Conservation (phyloP, 2,329 filamentous ascomycete species). For the Sclerotinia borealis region DNA sequence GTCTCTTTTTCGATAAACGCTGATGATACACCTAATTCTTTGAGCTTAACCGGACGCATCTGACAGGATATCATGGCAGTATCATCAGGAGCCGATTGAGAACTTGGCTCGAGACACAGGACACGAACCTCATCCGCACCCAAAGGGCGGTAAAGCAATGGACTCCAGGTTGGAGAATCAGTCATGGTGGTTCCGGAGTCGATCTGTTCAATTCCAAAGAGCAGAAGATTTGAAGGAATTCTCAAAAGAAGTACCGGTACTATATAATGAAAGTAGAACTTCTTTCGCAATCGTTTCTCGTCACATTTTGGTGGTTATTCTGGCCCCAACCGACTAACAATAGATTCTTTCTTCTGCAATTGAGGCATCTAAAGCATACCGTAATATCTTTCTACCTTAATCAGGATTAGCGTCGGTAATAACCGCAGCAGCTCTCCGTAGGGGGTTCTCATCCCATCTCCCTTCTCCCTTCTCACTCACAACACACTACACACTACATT, state of each 20-base stretch:
- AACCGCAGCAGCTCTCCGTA: too few relatives aligned
- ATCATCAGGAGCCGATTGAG: background rate
- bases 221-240: rapidly evolving
- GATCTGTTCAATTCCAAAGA: rapidly evolving
- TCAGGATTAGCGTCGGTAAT: background rate
- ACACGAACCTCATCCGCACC: background rate
- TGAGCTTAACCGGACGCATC: background rate
- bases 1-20: background rate
- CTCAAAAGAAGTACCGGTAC: background rate
- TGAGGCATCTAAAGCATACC: background rate
- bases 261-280: too few relatives aligned
- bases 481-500: background rate
- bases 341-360: background rate
- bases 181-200: background rate
- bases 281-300: background rate
- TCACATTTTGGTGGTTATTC: background rate
- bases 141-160: background rate
- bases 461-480: background rate
- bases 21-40: background rate
- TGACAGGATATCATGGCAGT: background rate
- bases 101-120: slow-evolving; percentile 3
- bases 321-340: background rate
- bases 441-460: background rate
- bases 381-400: background rate
- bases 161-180: background rate